Base-by-base conservation (phyloP, 345 rosid genomes). In the Eutrema japonicum region DNA sequence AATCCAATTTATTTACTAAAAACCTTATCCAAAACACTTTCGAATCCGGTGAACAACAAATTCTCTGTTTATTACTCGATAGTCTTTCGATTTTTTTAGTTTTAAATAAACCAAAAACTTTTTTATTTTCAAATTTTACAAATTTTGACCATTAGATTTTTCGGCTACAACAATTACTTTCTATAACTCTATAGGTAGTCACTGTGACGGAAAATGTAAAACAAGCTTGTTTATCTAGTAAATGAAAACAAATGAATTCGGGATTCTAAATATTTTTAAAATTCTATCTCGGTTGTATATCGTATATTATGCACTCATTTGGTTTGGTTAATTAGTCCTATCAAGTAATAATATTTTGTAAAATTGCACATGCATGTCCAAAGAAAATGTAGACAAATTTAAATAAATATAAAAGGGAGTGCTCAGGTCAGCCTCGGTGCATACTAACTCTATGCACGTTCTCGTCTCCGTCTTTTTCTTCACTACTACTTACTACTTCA, bases 401-500 rank as follows among this genome's bases (percentile, higher is more conserved):
- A 61, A 50, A 37, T 3, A 47, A 37, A 73, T 8, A 60, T 1
- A 40, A 59, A 57, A 61, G 12, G 46, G 10, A 14, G 2, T 26
- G 51, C 37, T 68, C 57, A 69, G 75, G 79, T 69, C 75, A 76
- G 70, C 18, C 75, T 49, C 70, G 79, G 75, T 69, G 78, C 75
- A 76, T 32, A 8, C 1, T 75, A 75, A 75, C 73, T 75, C 78
- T 0, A 52, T 75, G 49, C 78, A 75, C 69, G 78, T 75, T 75
- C 74, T 61, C 79, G 7, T 58, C 68, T 12, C 30, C 52, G 67
- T 74, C 78, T 33, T 64, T 67, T 68, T 75, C 74, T 40, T 45
- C 73, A 60, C 72, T 14, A 8, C 29, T 52, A 43, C 22, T 18
- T 18, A 18, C 35, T 29, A 1, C 3, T 3, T 2, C 42, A 37